These are phyloP conservation scores for Diutina ranongensis DNA, from an alignment of 1,139 yeast species.

Conservation along the genomic window DNA sequence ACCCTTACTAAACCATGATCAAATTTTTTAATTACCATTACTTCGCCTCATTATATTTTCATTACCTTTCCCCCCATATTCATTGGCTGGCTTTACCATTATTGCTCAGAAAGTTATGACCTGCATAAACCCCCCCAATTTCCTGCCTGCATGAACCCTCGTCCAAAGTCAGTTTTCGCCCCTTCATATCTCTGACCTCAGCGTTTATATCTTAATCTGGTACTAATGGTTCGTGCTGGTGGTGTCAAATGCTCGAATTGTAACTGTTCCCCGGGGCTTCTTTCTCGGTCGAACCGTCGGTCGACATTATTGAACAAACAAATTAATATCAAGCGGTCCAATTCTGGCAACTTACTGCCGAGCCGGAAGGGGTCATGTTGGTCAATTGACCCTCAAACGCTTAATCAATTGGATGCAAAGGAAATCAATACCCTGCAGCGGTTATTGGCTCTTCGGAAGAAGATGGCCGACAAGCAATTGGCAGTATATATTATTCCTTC, in stretches of 20 bases:
- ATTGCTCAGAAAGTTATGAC: no score
- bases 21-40: no score
- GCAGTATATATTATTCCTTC: conserved; percentile 81
- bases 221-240: conserved; percentile 3
- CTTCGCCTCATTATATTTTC: no score
- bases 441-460: conserved; percentile 48
- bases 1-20: no score
- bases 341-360: conserved; percentile 14
- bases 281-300: conserved; percentile 52
- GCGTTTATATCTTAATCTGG: neutral
- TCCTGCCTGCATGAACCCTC: neutral
- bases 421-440: conserved; percentile 49
- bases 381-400: conserved; percentile 33
- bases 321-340: conserved; percentile 27
- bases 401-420: conserved; percentile 27
- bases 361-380: conserved; percentile 38
- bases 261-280: conserved; percentile 71
- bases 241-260: conserved; percentile 47
- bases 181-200: neutral
- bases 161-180: neutral
- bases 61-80: no score
- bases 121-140: no score
- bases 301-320: conserved; percentile 40
- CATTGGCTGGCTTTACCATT: no score
- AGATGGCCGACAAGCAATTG: conserved; percentile 54